Evolutionary conservation across 441 rosid species (phyloP), one percentile per base, ranked within the genome.

Genomic region (Adansonia madagascariensis): DNA sequence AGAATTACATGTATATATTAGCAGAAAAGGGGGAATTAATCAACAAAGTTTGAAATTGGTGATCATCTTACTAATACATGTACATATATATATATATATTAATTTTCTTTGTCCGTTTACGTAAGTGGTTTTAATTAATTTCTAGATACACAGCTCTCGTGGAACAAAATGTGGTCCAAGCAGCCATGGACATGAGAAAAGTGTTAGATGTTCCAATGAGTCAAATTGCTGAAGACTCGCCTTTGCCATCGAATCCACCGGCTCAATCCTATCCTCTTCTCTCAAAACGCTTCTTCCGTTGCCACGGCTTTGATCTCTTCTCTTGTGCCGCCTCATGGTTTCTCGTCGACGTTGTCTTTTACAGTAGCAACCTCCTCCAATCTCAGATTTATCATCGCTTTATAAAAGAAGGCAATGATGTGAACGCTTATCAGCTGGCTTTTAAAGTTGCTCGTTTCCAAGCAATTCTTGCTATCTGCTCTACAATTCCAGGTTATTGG

Each of bases 241-340:
- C 81, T 6, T 79, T 82, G 10, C 85, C 79, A 78, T 73, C 84
- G 0, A 20, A 31, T 11, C 62, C 87, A 4, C 22, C 44, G 31
- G n/a, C 17, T 24, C 77, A 70, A 12, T 78, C 79, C 5, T 91
- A 87, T 73, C 91, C 93, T 8, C 77, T 93, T 80, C 86, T 93
- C 80, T 83, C 91, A 3, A 85, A 70, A 43, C 77, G 86, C 69
- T 91, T 91, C 75, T 68, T 87, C 69, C 78, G 56, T 8, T 90
- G 97, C 12, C 93, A 89, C 22, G 97, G 98, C 6, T 82, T 85
- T 49, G 93, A 90, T 78, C 85, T 93, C 85, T 87, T 90, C 6
- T 94, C 93, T 22, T 91, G 94, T 10, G 74, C 97, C 5, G 76
- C 81, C 57, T 86, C 94, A 0, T 93, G 97, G 98, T 91, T 93